Evolutionary conservation across 805 yeast genomes (phyloP), one percentile per base, ranked within the genome.

Genomic region (Cyberlindnera maclurae): DNA sequence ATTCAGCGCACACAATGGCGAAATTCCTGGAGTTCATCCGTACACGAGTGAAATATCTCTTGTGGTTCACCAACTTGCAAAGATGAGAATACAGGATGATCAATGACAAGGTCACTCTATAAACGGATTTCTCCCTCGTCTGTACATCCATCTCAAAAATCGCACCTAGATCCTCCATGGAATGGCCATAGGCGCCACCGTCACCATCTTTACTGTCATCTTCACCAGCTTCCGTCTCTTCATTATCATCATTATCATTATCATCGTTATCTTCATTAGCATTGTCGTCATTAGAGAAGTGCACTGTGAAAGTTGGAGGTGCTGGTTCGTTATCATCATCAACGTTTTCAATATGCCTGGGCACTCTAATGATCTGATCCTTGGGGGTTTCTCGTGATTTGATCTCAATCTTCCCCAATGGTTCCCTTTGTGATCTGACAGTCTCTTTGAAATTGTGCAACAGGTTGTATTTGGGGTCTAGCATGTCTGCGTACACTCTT

Each of bases 1-100:
- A 57, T 24, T 70, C 75, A 5, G 71, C 67, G 43, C 73, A 68
- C 3, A 70, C 60, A 33, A 58, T 55, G 15, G 75, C 73, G 49
- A 67, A 71, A 45, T 71, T 71, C 31, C 75, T 54, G 2, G 75
- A 72, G 26, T 55, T 34, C 58, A 35, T 60, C 59, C n/a, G 58
- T 50, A 22, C 54, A 47, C 8, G 44, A 36, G 46, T 42, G 45
- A 71, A 71, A 10, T 65, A 55, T 37, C 65, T 58, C 43, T 63
- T 67, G 44, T 71, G 75, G 44, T 71, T 70, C 5, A 74, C 60
- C 31, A 71, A 51, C 31, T 68, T 67, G 9, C 67, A 56, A 5
- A 63, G 52, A 36, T 67, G 67, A 28, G 55, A 47, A 41, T 66
- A 67, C 7, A 70, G 41, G 8, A 49, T 55, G 5, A 70, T 34